Evolutionary conservation across 345 rosid species (phyloP).

Genomic region (Aquilaria yunnanensis): DNA sequence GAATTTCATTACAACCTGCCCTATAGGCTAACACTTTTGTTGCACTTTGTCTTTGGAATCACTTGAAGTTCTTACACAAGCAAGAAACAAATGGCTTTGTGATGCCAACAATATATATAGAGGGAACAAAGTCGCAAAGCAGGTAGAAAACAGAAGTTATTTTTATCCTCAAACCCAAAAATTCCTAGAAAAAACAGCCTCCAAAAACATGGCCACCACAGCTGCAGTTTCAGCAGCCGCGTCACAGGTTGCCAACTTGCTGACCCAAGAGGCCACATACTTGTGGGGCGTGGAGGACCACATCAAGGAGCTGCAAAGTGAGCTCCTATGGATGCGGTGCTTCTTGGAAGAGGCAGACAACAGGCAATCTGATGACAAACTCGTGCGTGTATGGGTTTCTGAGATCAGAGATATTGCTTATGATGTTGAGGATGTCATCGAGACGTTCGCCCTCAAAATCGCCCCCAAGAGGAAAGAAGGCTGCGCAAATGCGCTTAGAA

Average conservation of each 20-base stretch:
- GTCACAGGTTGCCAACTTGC: constrained; percentile 1
- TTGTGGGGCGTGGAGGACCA: constrained; percentile 18
- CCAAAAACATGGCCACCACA: too few species aligned
- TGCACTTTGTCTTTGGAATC: too few species aligned
- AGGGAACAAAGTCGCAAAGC: too few species aligned
- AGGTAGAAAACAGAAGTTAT: too few species aligned
- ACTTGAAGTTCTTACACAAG: too few species aligned
- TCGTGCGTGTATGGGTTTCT: constrained; percentile 14
- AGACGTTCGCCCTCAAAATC: constrained; percentile 6
- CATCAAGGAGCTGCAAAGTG: constrained; percentile 1
- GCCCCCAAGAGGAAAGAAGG: background rate
- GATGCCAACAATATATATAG: too few species aligned
- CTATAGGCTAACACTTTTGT: too few species aligned
- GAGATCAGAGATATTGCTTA: constrained; percentile 11
- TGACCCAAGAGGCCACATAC: constrained; percentile 14
- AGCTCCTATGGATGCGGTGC: constrained; percentile 16
- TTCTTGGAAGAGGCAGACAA: constrained; percentile 26
- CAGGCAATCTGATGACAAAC: constrained; percentile 12
- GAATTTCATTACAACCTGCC: too few species aligned
- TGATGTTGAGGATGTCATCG: constrained; percentile 10
- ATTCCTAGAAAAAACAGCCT: too few species aligned
- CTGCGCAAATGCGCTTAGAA: background rate
- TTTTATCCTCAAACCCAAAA: too few species aligned
- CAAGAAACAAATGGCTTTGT: too few species aligned
- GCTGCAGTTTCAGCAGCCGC: too few species aligned